These are phyloP conservation scores for Parasarocladium wereldwijsianum DNA, from an alignment of 2,329 filamentous ascomycete species.

Conservation along the genomic window DNA sequence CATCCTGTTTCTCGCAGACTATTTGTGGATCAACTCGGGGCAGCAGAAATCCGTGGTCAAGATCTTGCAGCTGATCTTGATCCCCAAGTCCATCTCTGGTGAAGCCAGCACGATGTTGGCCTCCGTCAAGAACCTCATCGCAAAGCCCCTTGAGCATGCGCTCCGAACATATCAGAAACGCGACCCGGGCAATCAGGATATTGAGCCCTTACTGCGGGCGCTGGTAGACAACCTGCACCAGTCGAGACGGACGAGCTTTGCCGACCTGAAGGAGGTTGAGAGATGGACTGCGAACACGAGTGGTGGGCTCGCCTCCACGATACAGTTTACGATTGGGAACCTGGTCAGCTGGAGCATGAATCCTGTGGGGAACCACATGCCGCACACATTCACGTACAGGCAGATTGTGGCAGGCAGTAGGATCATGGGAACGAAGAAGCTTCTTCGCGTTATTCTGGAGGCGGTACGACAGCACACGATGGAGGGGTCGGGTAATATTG, in stretches of 20 bases:
- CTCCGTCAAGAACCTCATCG: constrained; percentile 57
- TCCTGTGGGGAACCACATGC: constrained; percentile 37
- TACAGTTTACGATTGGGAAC: constrained; percentile 46
- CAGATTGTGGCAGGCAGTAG: constrained; percentile 48
- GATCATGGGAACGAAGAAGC: constrained; percentile 44
- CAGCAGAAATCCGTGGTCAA: constrained; percentile 56
- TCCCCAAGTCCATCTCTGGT: constrained; percentile 52
- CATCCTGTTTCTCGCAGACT: constrained; percentile 54
- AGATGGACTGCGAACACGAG: constrained; percentile 37
- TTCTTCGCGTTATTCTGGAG: constrained; percentile 49
- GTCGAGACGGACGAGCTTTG: constrained; percentile 45
- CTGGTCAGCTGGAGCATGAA: constrained; percentile 54
- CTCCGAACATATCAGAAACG: constrained; percentile 52
- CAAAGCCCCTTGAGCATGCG: constrained; percentile 51
- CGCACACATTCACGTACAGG: constrained; percentile 57
- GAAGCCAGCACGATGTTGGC: constrained; percentile 59
- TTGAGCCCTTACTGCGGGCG: constrained; percentile 52
- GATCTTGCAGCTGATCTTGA: constrained; percentile 58
- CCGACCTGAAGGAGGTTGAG: constrained; percentile 53
- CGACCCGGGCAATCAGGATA: constrained; percentile 51
- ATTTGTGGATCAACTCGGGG: constrained; percentile 51
- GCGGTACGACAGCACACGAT: constrained; percentile 51
- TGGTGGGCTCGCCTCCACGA: constrained; percentile 39
- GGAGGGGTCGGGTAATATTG: constrained; percentile 39
- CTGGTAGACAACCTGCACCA: constrained; percentile 45